Base-by-base conservation (phyloP, 2,329 filamentous ascomycete genomes). In the Bertia moriformis region DNA sequence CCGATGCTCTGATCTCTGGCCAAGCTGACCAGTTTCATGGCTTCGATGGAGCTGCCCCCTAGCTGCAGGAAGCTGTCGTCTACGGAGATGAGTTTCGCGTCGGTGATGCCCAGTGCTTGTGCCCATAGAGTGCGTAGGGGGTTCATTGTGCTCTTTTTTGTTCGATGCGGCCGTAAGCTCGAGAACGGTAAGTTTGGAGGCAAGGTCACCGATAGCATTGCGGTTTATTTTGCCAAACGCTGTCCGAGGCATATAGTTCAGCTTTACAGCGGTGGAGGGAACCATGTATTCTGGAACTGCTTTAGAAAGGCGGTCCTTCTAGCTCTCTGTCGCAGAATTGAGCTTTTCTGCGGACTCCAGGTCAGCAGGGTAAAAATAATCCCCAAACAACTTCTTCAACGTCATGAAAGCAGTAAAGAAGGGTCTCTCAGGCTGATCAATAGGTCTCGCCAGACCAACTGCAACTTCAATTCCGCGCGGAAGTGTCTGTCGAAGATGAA, bases 11-110 rank as follows among this genome's bases (percentile, higher is more conserved):
- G 48, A 2, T 53, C 55, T 39, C 62, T 55, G 3, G 65, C 62
- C 14, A 58, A 55, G 1, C 64, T 57, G 1, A 68, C 62, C 3
- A 71, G 55, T 39, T 55, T 63, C 67, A 71, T 71, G 2, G 66
- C 66, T n/a, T 59, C 55, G 2, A 71, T 54, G 0, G 67, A 71
- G 50, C 71, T 67, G 4, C 68, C 66, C 1, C 65, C 66, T 1
- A 69, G 53, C 1, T 53, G 54, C 46, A 69, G 64, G 53, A 69
- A 70, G 50, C 58, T 62, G 46, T 63, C 61, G 4, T 57, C 49
- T 2, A 54, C 49, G 24, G 10, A 10, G 24, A 29, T 29, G n/a
- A n/a, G n/a, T 10, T 29, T n/a, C 24, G 10, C 24, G 10, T n/a
- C 10, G 10, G 24, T 10, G 10, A 29, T 10, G 10, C 24, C 10